These are phyloP conservation scores for Neopestalotiopsis rosae DNA, from an alignment of 2,329 filamentous ascomycete genomes.

Conservation along the genomic window DNA sequence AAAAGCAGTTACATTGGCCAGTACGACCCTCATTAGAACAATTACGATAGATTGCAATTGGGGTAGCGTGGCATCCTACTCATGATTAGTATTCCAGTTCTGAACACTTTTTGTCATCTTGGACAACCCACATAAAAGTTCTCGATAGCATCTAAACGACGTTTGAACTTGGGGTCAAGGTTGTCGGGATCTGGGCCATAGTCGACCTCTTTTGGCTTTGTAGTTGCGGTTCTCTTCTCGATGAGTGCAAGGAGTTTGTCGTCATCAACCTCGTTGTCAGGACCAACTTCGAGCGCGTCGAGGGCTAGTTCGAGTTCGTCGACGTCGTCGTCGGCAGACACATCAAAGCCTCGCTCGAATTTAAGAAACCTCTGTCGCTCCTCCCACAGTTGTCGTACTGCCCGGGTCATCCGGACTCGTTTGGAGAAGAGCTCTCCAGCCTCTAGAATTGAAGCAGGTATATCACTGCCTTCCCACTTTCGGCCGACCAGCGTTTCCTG, in stretches of 20 bases:
- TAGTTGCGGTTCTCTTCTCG: conserved; percentile 47
- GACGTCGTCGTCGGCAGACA: conserved; percentile 50
- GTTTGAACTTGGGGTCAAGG: conserved; percentile 60
- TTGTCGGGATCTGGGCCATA: conserved; percentile 55
- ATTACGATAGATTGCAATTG: conserved; percentile 93
- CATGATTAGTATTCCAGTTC: conserved; percentile 32
- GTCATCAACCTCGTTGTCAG: conserved; percentile 38
- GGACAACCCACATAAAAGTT: conserved; percentile 76
- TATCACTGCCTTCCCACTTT: conserved; percentile 91
- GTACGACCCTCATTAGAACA: conserved; percentile 85
- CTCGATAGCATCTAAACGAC: conserved; percentile 79
- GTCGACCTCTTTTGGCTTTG: conserved; percentile 47
- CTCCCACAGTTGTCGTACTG: conserved; percentile 93
- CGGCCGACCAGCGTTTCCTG: conserved; percentile 82
- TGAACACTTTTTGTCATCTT: background rate
- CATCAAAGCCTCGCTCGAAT: conserved; percentile 88
- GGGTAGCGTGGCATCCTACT: conserved; percentile 75
- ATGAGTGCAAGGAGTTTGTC: conserved; percentile 46
- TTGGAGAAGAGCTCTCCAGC: conserved; percentile 91
- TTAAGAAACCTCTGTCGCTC: conserved; percentile 90
- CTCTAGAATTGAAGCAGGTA: conserved; percentile 93
- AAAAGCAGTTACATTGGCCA: conserved; percentile 87
- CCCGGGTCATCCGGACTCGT: conserved; percentile 88
- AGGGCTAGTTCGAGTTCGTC: conserved; percentile 47
- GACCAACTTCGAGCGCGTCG: conserved; percentile 33